These are phyloP conservation scores for Galerina sulciceps DNA, from an alignment of 768 basidiomycete genomes.

Conservation along the genomic window DNA sequence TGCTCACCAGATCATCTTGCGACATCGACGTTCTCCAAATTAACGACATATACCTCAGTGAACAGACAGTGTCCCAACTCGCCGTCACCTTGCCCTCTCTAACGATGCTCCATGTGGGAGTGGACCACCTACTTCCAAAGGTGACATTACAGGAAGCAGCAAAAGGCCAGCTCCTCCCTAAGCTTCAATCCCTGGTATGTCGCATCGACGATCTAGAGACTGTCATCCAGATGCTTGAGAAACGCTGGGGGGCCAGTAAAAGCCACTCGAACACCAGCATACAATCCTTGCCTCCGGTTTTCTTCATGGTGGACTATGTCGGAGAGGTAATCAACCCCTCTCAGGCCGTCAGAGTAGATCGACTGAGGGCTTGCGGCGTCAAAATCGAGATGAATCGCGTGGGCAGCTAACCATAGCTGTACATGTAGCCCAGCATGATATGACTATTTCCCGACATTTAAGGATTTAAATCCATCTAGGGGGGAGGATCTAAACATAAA, in stretches of 20 bases:
- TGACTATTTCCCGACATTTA: no score
- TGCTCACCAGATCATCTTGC: constrained; percentile 5
- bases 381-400: neutral
- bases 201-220: neutral
- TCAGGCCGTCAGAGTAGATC: constrained; percentile 7
- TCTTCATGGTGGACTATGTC: constrained; percentile 3
- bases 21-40: constrained; percentile 6
- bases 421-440: no score
- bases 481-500: no score
- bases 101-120: neutral
- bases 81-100: neutral
- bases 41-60: neutral
- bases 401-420: neutral
- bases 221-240: constrained; percentile 1
- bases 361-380: neutral
- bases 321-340: neutral
- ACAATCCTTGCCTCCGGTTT: neutral
- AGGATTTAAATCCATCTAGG: no score
- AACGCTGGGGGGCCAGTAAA: neutral
- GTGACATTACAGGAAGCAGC: neutral
- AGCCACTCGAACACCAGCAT: neutral
- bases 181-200: neutral
- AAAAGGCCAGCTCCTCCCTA: neutral
- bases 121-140: neutral
- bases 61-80: neutral